A percentile compares a stretch with the other conserved stretches of the same genome.
Conservation (phyloP, 345 rosid genomes). For the Xanthoceras sorbifolium region DNA sequence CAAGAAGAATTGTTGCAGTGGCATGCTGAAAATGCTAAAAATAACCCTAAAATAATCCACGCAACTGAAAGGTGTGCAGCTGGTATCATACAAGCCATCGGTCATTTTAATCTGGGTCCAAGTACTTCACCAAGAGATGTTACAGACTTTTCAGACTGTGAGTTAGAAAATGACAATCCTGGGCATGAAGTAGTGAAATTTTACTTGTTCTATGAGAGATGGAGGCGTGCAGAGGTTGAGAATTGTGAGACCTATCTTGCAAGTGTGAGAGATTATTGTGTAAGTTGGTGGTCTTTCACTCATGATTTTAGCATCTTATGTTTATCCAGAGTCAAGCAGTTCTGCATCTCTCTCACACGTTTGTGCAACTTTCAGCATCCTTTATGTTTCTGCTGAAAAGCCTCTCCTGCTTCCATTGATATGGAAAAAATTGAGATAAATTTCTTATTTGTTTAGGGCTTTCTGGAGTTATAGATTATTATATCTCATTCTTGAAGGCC, state of each 20-base stretch:
- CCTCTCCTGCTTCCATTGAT: not conserved
- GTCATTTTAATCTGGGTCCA: constrained; percentile 88
- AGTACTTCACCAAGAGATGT: constrained; percentile 84
- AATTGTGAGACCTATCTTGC: constrained; percentile 63
- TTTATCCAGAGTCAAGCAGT: not conserved
- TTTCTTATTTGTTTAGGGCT: not conserved
- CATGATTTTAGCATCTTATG: constrained; percentile 11
- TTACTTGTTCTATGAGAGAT: constrained; percentile 77
- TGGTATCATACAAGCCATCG: constrained; percentile 91
- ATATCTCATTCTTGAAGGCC: not conserved
- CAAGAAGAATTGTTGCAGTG: constrained; percentile 97
- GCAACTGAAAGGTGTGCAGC: constrained; percentile 89
- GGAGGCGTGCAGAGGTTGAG: constrained; percentile 92
- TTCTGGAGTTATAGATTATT: not conserved
- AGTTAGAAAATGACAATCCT: constrained; percentile 43
- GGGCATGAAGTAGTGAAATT: constrained; percentile 67
- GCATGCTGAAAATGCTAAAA: constrained; percentile 85
- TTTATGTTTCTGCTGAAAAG: not conserved
- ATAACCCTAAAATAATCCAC: constrained; percentile 77
- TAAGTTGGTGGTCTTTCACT: constrained; percentile 38
- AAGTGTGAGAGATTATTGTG: constrained; percentile 67
- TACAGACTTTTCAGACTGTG: constrained; percentile 42
- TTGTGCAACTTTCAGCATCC: not conserved
- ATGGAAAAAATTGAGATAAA: not conserved
- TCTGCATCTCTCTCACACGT: not conserved